phyloP scores from a whole-genome alignment of 352 stramenopile genomes.

The Phytophthora fragariaefolia region DNA sequence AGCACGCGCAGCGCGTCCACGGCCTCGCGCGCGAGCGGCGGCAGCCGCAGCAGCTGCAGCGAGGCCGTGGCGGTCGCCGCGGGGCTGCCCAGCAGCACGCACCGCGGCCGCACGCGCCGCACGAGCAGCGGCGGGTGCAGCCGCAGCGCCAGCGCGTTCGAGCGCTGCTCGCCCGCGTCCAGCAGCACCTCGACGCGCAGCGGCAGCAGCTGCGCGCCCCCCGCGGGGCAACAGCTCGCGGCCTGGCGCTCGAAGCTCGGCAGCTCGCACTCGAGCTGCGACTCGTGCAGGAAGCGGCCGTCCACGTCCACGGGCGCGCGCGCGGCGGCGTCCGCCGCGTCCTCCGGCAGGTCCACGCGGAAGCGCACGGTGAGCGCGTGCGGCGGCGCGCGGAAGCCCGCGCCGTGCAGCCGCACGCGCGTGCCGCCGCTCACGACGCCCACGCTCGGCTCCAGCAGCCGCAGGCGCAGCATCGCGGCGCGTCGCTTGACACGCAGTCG shows the following conservation, averaged over 20 bases:
- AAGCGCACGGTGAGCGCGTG: conserved; percentile 77
- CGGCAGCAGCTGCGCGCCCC: no score
- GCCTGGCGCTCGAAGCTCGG: conserved; percentile 55
- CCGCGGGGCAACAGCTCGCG: conserved; percentile 42
- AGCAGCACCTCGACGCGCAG: conserved; percentile 67
- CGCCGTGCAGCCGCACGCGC: conserved; percentile 63
- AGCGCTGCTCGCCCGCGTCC: conserved; percentile 54
- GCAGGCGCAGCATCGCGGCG: conserved; percentile 45
- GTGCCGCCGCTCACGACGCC: conserved; percentile 57
- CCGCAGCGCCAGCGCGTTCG: conserved; percentile 54
- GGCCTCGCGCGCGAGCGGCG: no score
- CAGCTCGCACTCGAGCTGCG: conserved; percentile 65
- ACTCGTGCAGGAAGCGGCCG: conserved; percentile 59
- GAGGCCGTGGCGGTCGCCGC: conserved; percentile 48
- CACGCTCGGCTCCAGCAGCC: conserved; percentile 57
- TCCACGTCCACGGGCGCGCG: conserved; percentile 56
- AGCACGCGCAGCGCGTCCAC: conserved; percentile 59
- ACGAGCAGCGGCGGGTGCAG: conserved; percentile 64
- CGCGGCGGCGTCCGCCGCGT: conserved; percentile 7
- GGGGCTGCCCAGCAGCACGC: conserved; percentile 60
- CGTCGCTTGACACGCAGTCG: no score
- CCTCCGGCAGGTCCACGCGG: conserved; percentile 40
- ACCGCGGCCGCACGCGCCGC: conserved; percentile 57
- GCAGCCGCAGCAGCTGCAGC: conserved; percentile 67
- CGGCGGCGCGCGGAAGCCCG: conserved; percentile 59